phyloP scores from a whole-genome alignment of 2,329 filamentous ascomycete genomes.

The Geoglossum cookeanum region DNA sequence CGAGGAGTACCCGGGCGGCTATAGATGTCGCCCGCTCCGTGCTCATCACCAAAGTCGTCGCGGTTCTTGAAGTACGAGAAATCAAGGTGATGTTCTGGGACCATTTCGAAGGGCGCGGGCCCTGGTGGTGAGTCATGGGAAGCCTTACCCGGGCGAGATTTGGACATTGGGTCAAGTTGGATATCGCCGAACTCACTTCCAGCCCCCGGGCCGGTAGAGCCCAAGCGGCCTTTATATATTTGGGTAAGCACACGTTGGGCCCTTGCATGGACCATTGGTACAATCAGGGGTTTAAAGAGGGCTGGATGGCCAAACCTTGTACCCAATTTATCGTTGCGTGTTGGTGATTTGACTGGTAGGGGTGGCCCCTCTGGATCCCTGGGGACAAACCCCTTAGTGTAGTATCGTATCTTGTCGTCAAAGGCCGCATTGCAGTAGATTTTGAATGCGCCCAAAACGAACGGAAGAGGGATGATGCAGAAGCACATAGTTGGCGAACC shows the following conservation, averaged over 20 bases:
- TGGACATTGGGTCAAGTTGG: slow-evolving; percentile 58
- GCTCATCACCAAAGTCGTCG: slow-evolving; percentile 65
- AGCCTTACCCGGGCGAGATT: slow-evolving; percentile 35
- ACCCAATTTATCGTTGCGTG: slow-evolving; percentile 47
- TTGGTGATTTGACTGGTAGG: slow-evolving; percentile 11
- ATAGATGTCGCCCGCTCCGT: slow-evolving; percentile 35
- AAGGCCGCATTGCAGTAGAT: slow-evolving; percentile 59
- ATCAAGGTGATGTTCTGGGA: slow-evolving; percentile 69
- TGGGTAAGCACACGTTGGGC: slow-evolving; percentile 72
- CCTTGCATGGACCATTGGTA: slow-evolving; percentile 87
- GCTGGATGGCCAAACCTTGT: slow-evolving; percentile 79
- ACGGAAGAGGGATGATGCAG: slow-evolving; percentile 51
- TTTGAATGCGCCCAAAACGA: slow-evolving; percentile 72
- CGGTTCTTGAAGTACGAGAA: slow-evolving; percentile 85
- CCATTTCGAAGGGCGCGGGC: slow-evolving; percentile 59
- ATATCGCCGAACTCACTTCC: slow-evolving; percentile 69
- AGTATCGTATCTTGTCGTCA: slow-evolving; percentile 65
- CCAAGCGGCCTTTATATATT: slow-evolving; percentile 67
- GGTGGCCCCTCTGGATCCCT: slow-evolving; percentile 28
- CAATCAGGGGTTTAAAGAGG: slow-evolving; percentile 73
- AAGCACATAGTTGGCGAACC: slow-evolving; percentile 49
- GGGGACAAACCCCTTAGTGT: slow-evolving; percentile 41
- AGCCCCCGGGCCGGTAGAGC: slow-evolving; percentile 37
- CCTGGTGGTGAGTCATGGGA: slow-evolving; percentile 7
- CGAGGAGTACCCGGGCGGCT: slow-evolving; percentile 1